Evolutionary conservation across 176 grass and related monocot genomes (phyloP).

Genomic region (bread wheat (Triticum aestivum)): DNA sequence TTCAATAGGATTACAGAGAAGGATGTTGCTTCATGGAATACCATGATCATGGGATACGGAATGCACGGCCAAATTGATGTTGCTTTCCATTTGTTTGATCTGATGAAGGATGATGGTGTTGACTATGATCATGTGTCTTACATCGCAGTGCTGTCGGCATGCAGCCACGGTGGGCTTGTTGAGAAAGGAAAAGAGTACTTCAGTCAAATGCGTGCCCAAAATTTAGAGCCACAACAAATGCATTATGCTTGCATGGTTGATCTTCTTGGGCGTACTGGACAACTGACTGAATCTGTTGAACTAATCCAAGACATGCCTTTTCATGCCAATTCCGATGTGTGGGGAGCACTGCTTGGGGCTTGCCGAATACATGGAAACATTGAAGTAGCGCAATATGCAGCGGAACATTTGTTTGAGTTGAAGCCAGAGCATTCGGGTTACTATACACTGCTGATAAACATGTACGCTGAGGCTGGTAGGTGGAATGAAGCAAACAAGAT

Average conservation of each 20-base stretch:
- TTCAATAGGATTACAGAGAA: constrained; percentile 55
- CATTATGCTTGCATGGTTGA: constrained; percentile 97
- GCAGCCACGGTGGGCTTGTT: constrained; percentile 79
- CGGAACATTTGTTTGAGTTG: constrained; percentile 83
- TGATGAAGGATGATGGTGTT: constrained; percentile 61
- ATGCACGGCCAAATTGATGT: constrained; percentile 68
- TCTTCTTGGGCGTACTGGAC: constrained; percentile 75
- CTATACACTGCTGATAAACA: constrained; percentile 74
- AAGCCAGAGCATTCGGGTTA: constrained; percentile 77
- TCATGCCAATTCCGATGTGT: constrained; percentile 71
- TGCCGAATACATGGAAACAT: constrained; percentile 81
- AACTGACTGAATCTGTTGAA: constrained; percentile 53
- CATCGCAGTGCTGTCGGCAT: constrained; percentile 74
- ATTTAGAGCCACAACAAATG: constrained; percentile 68
- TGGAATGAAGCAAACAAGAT: constrained; percentile 71
- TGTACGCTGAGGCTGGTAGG: constrained; percentile 80
- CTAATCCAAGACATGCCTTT: constrained; percentile 84
- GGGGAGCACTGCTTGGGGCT: constrained; percentile 84
- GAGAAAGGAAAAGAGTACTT: constrained; percentile 80
- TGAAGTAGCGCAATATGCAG: constrained; percentile 64
- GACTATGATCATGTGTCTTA: constrained; percentile 87
- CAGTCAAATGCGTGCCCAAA: constrained; percentile 61
- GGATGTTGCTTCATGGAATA: constrained; percentile 88
- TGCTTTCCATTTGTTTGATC: constrained; percentile 66
- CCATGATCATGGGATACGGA: constrained; percentile 73